Base-by-base conservation (phyloP, 2,329 filamentous ascomycete species). In the Colletotrichum sp. region DNA sequence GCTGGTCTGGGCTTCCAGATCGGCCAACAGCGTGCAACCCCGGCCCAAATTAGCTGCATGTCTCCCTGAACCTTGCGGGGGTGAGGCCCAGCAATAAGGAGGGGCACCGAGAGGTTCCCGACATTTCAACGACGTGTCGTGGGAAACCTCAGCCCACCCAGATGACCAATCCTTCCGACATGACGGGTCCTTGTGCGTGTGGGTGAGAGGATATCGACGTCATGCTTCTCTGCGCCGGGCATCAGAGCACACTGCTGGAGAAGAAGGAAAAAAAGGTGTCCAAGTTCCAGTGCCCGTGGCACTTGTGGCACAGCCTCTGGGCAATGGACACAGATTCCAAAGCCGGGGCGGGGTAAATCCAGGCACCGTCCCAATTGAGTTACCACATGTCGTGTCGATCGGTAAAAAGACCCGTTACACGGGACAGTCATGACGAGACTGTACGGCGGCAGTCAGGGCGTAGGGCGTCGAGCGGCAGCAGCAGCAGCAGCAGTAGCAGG, bases 101-200 rank as follows among this genome's bases (percentile, higher is more conserved):
- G 69, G 69, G 64, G 55, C 55, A 57, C 34, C 44, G 36, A 73
- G 49, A 69, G 59, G 12, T 72, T 57, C 30, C 63, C 63, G 57
- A 68, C 39, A 57, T 32, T 52, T 76, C 26, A 32, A 72, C 72
- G 57, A 68, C 55, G 32, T 26, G 34, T 52, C 44, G 55, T 60
- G 59, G 59, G 32, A 36, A 75, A 59, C 49, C 52, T 71, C 75
- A 67, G 67, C 71, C 71, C 72, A 77, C 65, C 44, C 60, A 30
- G 66, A 75, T 75, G 75, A 70, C 75, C 75, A 66, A 71, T 71
- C 21, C 71, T 71, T 60, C 66, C 67, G 52, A 55, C 49, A 71
- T 30, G 62, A 71, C 62, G 60, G 71, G 75, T 67, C 71, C 66
- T 63, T 32, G 32, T 77, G 60, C 71, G 71, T 66, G 65, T 66